A percentile compares a stretch with the other conserved stretches of the same genome.
These are phyloP conservation scores for Ophiostoma quercus DNA, from an alignment of 2,329 filamentous ascomycete genomes.

Conservation along the genomic window DNA sequence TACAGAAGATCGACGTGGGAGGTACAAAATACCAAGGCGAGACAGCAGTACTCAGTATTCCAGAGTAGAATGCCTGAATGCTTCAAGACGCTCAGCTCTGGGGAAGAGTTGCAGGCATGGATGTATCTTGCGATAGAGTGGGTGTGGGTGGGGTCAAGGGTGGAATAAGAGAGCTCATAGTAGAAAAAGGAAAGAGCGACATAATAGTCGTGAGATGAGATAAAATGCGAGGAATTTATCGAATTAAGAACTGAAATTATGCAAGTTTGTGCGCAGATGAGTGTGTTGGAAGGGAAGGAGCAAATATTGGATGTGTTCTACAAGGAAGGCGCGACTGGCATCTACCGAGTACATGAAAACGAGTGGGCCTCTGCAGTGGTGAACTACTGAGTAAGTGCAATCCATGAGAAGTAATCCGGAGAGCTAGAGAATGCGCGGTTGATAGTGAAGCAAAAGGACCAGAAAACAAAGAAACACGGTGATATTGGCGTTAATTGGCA, in stretches of 20 bases:
- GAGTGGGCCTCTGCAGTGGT: not conserved
- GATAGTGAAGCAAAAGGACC: no score
- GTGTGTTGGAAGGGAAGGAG: not conserved
- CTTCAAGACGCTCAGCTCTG: not conserved
- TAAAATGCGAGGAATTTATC: not conserved
- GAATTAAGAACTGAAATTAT: not conserved
- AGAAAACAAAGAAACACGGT: not conserved
- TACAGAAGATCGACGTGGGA: not conserved
- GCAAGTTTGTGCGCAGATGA: not conserved
- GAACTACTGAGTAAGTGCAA: not conserved
- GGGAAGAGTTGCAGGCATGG: conserved; percentile 1
- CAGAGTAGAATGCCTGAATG: not conserved
- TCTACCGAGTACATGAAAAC: no score
- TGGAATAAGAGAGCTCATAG: not conserved
- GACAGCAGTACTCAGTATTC: not conserved
- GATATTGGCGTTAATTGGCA: not conserved
- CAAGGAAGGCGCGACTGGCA: not conserved
- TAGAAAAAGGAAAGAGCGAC: no score
- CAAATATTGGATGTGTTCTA: not conserved
- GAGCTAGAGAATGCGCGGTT: not conserved
- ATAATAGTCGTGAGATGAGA: not conserved
- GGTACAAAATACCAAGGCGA: not conserved
- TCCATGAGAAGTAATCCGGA: no score
- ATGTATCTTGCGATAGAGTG: not conserved
- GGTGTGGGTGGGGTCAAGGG: not conserved